Base-by-base conservation (phyloP, 1,284 basidiomycete genomes). In the Cystobasidium pallidum region DNA sequence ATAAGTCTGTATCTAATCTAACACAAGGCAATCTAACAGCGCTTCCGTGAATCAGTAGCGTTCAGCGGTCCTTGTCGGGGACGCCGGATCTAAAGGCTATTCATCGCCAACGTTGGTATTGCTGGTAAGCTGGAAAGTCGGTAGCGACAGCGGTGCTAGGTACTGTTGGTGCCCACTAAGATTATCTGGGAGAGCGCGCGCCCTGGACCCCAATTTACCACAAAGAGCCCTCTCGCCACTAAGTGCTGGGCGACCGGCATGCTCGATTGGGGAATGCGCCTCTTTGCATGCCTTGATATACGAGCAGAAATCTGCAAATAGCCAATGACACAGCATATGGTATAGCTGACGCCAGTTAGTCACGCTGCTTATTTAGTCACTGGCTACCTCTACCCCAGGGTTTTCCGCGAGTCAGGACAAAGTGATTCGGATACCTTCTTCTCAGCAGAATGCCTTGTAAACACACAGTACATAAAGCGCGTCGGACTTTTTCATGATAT, bases 371-470 rank as follows among this genome's bases (percentile, higher is more conserved):
- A 30, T 13, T 55, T 55, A 32, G 6, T n/a, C 8, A 57, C 13
- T 8, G 4, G 26, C 26, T 30, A 10, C 19, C 4, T 2, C 21
- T 57, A 57, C 54, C 54, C 54, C 54, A n/a, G 54, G 21, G 15
- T 34, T 19, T 57, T 28, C 54, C 54, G 54, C 54, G 54, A 57
- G 28, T 57, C 54, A 57, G 54, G 54, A 57, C 54, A 57, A 19
- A 34, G 15, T 57, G 30, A 17, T 57, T 57, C 54, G 54, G 54
- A 36, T 57, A 57, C 36, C 54, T 34, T 57, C 15, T 34, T 57
- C 54, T 57, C 54, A 57, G 28, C 54, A 57, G 54, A 57, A 57
- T 57, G 54, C 54, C 54, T 57, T 57, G 54, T 4, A 57, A 19
- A 34, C 10, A 57, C 19, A 54, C 26, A 19, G 1, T 57, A 28